Conservation (phyloP, 2,329 filamentous ascomycete species). For the Lasiodiplodia sp. region DNA sequence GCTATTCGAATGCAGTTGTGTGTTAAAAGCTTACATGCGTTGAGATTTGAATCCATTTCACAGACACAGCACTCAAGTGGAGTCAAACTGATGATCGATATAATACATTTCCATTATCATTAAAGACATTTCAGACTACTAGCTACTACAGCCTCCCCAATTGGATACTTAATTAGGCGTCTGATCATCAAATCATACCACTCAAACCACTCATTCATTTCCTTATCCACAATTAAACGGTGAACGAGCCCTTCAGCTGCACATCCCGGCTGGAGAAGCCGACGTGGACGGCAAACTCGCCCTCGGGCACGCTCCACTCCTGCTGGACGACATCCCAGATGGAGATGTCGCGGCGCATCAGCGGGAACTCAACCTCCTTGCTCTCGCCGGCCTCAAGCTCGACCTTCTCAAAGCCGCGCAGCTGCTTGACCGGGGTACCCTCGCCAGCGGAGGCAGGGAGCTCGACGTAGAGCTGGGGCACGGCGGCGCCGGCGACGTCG, state of each 20-base stretch:
- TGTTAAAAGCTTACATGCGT: too few species aligned
- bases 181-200: conserved; percentile 12
- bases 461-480: conserved; percentile 66
- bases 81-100: neutral
- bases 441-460: conserved; percentile 44
- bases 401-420: conserved; percentile 59
- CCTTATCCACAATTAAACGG: neutral
- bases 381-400: conserved; percentile 52
- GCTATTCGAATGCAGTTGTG: too few species aligned
- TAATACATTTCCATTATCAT: conserved; percentile 10
- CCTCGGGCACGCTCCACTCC: conserved; percentile 50
- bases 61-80: neutral
- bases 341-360: conserved; percentile 58
- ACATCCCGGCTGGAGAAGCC: conserved; percentile 39
- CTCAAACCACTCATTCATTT: neutral
- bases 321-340: conserved; percentile 56
- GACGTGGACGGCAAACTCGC: conserved; percentile 35
- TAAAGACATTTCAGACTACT: neutral
- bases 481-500: conserved; percentile 53
- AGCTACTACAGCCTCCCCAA: neutral
- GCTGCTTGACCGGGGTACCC: conserved; percentile 56
- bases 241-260: neutral
- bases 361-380: conserved; percentile 52
- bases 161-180: neutral
- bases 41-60: too few species aligned